These are phyloP conservation scores for Phytophthora cactorum DNA, from an alignment of 352 stramenopile genomes.

Conservation along the genomic window DNA sequence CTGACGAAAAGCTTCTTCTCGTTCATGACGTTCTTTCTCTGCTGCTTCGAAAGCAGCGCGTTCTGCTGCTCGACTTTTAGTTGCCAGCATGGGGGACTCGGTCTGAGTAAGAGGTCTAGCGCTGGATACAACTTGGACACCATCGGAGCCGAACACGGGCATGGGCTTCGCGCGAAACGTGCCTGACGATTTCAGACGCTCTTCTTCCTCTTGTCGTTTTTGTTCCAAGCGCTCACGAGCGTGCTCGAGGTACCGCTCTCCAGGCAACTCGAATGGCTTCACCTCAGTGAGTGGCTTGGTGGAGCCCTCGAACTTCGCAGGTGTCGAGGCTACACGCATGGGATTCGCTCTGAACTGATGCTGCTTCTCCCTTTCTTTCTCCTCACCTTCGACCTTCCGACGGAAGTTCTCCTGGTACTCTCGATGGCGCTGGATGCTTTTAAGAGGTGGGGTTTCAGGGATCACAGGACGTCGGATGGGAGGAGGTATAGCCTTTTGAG, in stretches of 20 bases:
- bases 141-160: conserved; percentile 49
- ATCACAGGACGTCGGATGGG: conserved; percentile 50
- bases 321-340: conserved; percentile 62
- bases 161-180: conserved; percentile 77
- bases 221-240: conserved; percentile 65
- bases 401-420: conserved; percentile 78
- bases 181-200: conserved; percentile 41
- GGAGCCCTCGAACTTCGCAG: conserved; percentile 68
- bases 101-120: conserved; percentile 49
- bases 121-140: conserved; percentile 41
- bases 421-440: conserved; percentile 73
- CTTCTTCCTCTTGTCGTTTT: conserved; percentile 65
- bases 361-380: conserved; percentile 59
- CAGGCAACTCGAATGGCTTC: conserved; percentile 64
- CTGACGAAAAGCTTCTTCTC: conserved; percentile 66
- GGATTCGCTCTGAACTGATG: conserved; percentile 78
- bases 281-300: conserved; percentile 76
- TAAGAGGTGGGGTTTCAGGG: conserved; percentile 74
- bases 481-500: conserved; percentile 17
- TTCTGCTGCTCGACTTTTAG: conserved; percentile 64
- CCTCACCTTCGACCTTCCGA: conserved; percentile 61
- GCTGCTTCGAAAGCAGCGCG: conserved; percentile 72
- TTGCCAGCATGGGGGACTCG: conserved; percentile 65
- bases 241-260: conserved; percentile 63
- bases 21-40: conserved; percentile 69